Base-by-base conservation (phyloP, 805 yeast genomes). In the Hanseniaspora thailandica region DNA sequence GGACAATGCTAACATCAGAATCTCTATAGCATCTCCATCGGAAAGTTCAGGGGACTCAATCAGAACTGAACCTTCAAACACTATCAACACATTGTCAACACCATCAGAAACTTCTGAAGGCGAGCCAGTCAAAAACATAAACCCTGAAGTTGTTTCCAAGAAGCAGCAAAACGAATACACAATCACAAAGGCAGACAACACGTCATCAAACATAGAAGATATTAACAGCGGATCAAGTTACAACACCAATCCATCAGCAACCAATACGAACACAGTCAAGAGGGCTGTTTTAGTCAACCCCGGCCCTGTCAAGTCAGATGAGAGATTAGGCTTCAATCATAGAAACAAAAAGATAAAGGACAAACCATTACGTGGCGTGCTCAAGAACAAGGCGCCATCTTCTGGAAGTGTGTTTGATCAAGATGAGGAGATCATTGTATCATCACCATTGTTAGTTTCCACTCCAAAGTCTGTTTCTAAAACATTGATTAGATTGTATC, bases 391-490 rank as follows among this genome's bases (percentile, higher is more conserved):
- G 31, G 36, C 40, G 10, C 7, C 38, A 6, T 23, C 19, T 22
- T 43, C 54, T 5, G 39, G 40, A 7, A 30, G 25, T 19, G n/a
- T 20, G 2, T 31, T 43, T 28, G 46, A 43, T 13, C 46, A 43
- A 43, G 54, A 50, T 23, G 54, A 35, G n/a, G 56, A 54, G 5
- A 54, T 54, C 6, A 54, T 54, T 17, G 52, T 47, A 56, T 76
- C 93, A 1, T 84, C 96, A 2, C 96, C 97, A 1, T 73, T 93
- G 58, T 74, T 87, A 36, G 79, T 87, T 1, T 80, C 87, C 1
- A 93, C 98, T 0, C 97, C 97, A 2, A 93, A 96, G 2, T 78
- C 88, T 0, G 86, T 90, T 13, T 82, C 95, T 30, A 84, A 86
- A 60, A 86, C 93, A 2, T 73, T 90, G 49, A 78, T 88, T 38